Evolutionary conservation across 441 rosid genomes (phyloP).

Genomic region (Adansonia grandidieri): DNA sequence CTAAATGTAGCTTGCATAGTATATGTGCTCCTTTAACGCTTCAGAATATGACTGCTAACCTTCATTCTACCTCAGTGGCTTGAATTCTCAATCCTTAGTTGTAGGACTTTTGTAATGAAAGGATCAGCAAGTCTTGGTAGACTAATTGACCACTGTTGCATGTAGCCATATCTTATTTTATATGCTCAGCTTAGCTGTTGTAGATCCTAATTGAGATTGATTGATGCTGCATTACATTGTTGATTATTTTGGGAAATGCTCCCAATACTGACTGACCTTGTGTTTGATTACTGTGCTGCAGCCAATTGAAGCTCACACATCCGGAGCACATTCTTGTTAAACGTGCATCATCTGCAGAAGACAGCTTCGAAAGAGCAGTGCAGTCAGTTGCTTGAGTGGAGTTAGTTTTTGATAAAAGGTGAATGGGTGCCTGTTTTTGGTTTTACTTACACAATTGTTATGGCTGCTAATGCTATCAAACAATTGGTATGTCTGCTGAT

Average conservation of each 20-base stretch:
- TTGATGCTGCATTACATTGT: background rate
- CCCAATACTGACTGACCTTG: background rate
- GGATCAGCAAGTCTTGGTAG: background rate
- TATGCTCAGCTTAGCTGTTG: background rate
- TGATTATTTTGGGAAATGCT: constrained; percentile 2
- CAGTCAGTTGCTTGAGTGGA: constrained; percentile 66
- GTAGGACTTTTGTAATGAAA: background rate
- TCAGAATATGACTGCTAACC: background rate
- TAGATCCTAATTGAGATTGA: background rate
- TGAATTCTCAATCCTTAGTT: background rate
- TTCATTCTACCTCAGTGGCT: background rate
- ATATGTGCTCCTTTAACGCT: background rate
- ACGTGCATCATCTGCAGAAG: constrained; percentile 73
- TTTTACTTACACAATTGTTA: too few species aligned
- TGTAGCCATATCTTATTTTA: too few species aligned
- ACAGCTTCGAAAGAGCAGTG: constrained; percentile 83
- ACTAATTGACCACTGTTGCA: background rate
- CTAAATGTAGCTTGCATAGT: background rate
- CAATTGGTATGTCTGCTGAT: too few species aligned
- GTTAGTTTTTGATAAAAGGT: constrained; percentile 7
- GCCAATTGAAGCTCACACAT: constrained; percentile 89
- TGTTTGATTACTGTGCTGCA: constrained; percentile 39
- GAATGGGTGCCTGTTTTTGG: too few species aligned
- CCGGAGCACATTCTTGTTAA: constrained; percentile 75
- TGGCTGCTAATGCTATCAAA: too few species aligned